Evolutionary conservation across 2,329 filamentous ascomycete genomes (phyloP).

Genomic region (Neofusicoccum sp.): DNA sequence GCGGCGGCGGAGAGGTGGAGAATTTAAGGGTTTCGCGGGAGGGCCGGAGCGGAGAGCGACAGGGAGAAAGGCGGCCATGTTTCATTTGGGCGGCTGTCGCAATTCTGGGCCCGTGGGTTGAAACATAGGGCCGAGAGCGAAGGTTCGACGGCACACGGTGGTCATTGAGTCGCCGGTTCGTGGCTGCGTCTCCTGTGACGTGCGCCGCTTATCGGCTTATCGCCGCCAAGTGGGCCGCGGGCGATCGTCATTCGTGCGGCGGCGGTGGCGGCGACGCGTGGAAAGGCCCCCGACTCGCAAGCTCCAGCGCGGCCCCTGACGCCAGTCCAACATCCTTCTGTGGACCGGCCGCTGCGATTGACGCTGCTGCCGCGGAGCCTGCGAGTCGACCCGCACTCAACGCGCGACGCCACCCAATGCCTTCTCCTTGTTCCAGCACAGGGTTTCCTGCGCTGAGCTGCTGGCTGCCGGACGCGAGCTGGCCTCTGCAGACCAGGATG

Average conservation of each 20-base stretch:
- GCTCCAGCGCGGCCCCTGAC: background rate
- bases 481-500: too few species aligned
- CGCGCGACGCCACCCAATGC: background rate
- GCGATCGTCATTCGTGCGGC: background rate
- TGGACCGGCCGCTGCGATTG: background rate
- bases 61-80: too few species aligned
- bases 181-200: background rate
- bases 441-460: too few species aligned
- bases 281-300: background rate
- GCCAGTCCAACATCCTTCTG: background rate
- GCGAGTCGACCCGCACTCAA: background rate
- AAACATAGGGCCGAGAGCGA: too few species aligned
- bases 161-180: too few species aligned
- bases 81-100: too few species aligned
- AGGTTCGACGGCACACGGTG: too few species aligned
- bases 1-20: background rate
- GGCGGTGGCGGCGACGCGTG: background rate
- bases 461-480: too few species aligned
- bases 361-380: background rate
- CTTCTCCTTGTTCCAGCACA: background rate
- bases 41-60: background rate
- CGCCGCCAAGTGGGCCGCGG: background rate
- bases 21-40: background rate
- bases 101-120: too few species aligned
- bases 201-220: background rate